Base-by-base conservation (phyloP, 768 basidiomycete species). In the Auricularia sp. region DNA sequence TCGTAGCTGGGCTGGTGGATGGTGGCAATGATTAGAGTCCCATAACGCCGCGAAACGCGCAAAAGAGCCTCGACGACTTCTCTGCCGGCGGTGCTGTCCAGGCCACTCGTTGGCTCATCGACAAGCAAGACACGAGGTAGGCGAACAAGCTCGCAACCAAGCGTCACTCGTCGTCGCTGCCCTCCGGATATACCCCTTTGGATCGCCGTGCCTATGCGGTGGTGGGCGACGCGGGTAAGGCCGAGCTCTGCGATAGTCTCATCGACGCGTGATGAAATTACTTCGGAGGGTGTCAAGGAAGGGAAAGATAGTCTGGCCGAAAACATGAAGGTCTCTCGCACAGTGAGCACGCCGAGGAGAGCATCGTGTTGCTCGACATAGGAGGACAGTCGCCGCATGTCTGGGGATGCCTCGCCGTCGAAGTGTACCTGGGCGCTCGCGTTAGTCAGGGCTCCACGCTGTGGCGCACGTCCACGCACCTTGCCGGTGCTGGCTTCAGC, bases 1-100 rank as follows among this genome's bases (percentile, higher is more conserved):
- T 84, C 83, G 29, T 81, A 80, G 23, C 82, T 79, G 0, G 87
- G 87, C 64, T 88, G 87, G 67, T 90, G 87, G 62, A 90, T 85
- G 3, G 84, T 84, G 18, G 83, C 81, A 58, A 88, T 78, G 36
- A 87, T 79, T 39, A 85, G 80, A 61, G 84, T 82, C 29, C 78
- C 77, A 66, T 81, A 79, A 5, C 77, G 73, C 34, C 75, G 68
- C 0, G 83, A 80, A 10, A 85, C 71, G 16, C 73, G 72, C 18
- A 76, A 75, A 36, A 83, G 68, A 66, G 82, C 74, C 5, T 75
- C 69, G 68, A 81, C 74, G 5, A 81, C 80, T 64, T 78, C 77
- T 1, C 76, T 71, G 29, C 78, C 74, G 5, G 79, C 75, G 6
- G 78, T 81, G 61, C 83, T 80, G 68, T 83, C 83, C 8, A 84